Conservation (phyloP, 257 asterid genomes). For the Lithospermum erythrorhizon region DNA sequence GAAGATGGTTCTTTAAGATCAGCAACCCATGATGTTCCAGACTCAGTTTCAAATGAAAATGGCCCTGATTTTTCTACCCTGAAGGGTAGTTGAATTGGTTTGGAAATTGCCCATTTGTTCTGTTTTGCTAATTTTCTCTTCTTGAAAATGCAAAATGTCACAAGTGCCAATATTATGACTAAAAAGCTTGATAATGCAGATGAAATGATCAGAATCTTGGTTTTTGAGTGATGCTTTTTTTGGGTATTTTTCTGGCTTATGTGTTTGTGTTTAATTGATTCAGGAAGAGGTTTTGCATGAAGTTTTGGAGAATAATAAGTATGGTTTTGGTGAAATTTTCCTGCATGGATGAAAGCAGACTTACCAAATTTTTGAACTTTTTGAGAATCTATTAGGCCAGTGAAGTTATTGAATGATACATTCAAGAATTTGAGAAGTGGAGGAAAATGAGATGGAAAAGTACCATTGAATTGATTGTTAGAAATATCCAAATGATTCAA, state of each 20-base stretch:
- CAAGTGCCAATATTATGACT: conserved; percentile 9
- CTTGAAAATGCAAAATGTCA: conserved; percentile 26
- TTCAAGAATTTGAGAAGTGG: conserved; percentile 52
- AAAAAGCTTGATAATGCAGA: conserved; percentile 25
- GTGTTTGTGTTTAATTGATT: conserved; percentile 16
- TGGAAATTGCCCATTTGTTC: conserved; percentile 82
- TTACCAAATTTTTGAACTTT: conserved; percentile 26
- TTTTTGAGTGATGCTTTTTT: conserved; percentile 20
- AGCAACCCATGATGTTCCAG: conserved; percentile 91
- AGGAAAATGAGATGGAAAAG: conserved; percentile 60
- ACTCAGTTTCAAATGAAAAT: conserved; percentile 79
- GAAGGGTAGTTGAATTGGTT: conserved; percentile 61
- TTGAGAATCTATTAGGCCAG: conserved; percentile 31
- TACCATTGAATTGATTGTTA: conserved; percentile 37
- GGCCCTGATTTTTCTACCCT: conserved; percentile 86
- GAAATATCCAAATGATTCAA: conserved; percentile 55
- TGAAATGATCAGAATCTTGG: conserved; percentile 20
- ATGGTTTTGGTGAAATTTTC: conserved; percentile 15
- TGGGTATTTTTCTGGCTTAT: conserved; percentile 1
- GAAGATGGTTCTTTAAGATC: conserved; percentile 82
- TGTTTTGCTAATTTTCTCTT: conserved; percentile 35
- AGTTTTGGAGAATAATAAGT: conserved; percentile 18
- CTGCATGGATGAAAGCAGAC: conserved; percentile 55
- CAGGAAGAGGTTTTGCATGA: conserved; percentile 21
- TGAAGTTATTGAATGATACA: conserved; percentile 58